These are phyloP conservation scores for Apiospora saccharicola DNA, from an alignment of 2,329 filamentous ascomycete species.

Conservation along the genomic window DNA sequence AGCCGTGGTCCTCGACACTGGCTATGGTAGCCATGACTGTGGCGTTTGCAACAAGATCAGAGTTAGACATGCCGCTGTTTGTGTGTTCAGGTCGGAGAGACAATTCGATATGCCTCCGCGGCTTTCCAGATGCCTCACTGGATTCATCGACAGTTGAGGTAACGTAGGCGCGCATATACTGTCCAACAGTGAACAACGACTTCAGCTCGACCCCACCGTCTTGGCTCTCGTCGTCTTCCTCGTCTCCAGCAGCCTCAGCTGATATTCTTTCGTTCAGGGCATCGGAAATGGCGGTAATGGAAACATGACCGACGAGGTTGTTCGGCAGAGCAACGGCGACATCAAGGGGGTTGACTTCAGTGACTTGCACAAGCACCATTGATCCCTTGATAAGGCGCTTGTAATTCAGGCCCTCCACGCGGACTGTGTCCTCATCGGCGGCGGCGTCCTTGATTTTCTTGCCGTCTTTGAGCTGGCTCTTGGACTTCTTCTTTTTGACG, in stretches of 20 bases:
- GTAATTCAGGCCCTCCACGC: conserved; percentile 87
- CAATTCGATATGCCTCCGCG: conserved; percentile 84
- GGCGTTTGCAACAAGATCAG: conserved; percentile 76
- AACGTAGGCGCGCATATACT: conserved; percentile 88
- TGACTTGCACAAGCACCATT: conserved; percentile 86
- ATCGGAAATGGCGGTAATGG: conserved; percentile 90
- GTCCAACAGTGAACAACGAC: conserved; percentile 79
- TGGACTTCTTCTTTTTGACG: conserved; percentile 64
- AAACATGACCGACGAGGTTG: conserved; percentile 88
- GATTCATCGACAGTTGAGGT: conserved; percentile 76
- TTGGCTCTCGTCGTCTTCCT: conserved; percentile 60
- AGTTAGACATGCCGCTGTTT: conserved; percentile 76
- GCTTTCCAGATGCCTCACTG: conserved; percentile 61
- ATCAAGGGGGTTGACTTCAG: conserved; percentile 80
- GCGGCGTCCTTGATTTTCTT: conserved; percentile 58
- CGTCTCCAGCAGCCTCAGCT: conserved; percentile 64
- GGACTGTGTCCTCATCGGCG: conserved; percentile 65
- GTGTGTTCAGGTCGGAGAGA: conserved; percentile 81
- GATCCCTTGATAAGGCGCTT: conserved; percentile 90
- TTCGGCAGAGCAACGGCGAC: conserved; percentile 87
- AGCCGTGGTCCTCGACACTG: conserved; percentile 95
- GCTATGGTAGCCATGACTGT: conserved; percentile 87
- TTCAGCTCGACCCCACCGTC: conserved; percentile 74
- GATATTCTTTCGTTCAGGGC: conserved; percentile 79
- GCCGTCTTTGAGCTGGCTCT: conserved; percentile 58